These are phyloP conservation scores for Allium fistulosum DNA, from an alignment of 106 monocot genomes.

Conservation along the genomic window DNA sequence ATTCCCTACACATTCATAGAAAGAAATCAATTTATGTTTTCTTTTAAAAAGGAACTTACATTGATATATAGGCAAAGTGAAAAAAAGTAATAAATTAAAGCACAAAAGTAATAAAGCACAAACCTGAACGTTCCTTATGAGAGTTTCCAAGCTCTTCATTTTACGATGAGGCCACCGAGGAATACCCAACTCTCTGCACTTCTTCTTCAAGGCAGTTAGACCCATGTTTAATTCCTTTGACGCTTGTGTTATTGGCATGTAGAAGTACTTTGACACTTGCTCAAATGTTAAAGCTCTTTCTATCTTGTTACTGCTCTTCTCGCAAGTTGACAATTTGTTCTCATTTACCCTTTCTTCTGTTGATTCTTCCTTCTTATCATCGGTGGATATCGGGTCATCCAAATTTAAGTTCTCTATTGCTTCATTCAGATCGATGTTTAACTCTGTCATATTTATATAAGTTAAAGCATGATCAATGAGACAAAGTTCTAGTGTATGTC, in stretches of 20 bases:
- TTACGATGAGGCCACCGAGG: constrained; percentile 75
- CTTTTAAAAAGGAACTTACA: background rate
- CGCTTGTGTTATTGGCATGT: constrained; percentile 71
- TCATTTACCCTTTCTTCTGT: too few relatives aligned
- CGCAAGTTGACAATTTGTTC: too few relatives aligned
- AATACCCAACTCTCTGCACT: constrained; percentile 71
- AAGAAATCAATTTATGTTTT: background rate
- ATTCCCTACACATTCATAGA: background rate
- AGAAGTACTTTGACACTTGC: constrained; percentile 58
- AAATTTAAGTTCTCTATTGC: too few relatives aligned
- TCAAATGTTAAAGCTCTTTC: constrained; percentile 45
- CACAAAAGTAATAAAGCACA: background rate
- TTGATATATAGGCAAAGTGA: too few relatives aligned
- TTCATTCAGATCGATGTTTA: too few relatives aligned
- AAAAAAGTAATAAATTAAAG: too few relatives aligned
- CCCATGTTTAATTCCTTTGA: constrained; percentile 66
- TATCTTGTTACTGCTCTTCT: background rate
- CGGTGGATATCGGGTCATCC: too few relatives aligned
- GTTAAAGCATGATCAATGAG: too few relatives aligned
- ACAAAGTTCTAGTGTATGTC: too few relatives aligned
- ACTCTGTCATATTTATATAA: too few relatives aligned
- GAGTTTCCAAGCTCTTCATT: constrained; percentile 69
- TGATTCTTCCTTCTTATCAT: too few relatives aligned
- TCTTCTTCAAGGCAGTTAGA: constrained; percentile 70
- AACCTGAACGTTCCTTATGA: constrained; percentile 72